Percentiles rank a stretch among this genome's conserved stretches.
Evolutionary conservation across 1,284 basidiomycete species (phyloP).

Genomic region (Moesziomyces globuligerus): DNA sequence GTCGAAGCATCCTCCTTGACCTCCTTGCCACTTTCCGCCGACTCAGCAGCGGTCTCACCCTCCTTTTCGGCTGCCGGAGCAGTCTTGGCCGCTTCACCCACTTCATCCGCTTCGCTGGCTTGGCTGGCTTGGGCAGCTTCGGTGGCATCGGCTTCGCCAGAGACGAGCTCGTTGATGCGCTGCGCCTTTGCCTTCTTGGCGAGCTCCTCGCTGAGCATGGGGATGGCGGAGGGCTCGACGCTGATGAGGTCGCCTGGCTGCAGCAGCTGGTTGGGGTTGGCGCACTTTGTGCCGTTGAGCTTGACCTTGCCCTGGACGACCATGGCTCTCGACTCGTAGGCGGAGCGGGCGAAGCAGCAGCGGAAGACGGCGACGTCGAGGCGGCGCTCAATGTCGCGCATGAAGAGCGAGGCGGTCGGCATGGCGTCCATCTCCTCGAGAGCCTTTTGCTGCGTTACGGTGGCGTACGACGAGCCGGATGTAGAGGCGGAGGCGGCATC

Average conservation of each 20-base stretch:
- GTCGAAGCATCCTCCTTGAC: conserved; percentile 1
- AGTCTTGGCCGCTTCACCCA: conserved; percentile 5
- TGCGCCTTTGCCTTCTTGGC: conserved; percentile 46
- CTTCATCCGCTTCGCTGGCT: conserved; percentile 1
- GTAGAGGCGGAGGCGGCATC: conserved; percentile 7
- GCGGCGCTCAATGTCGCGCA: conserved; percentile 80
- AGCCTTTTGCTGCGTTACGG: conserved; percentile 34
- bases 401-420: conserved; percentile 60
- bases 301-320: conserved; percentile 87
- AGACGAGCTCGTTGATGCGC: conserved; percentile 33
- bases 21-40: conserved; percentile 2
- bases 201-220: conserved; percentile 71
- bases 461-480: conserved; percentile 10
- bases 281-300: conserved; percentile 85
- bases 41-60: conserved; percentile 2
- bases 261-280: conserved; percentile 86
- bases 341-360: conserved; percentile 86
- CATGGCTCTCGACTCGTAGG: conserved; percentile 86
- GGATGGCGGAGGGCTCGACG: conserved; percentile 83
- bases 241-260: conserved; percentile 94
- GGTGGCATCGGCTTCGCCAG: conserved; percentile 46
- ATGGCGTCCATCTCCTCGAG: conserved; percentile 47
- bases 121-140: conserved; percentile 10
- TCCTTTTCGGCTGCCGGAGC: conserved; percentile 10
- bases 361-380: conserved; percentile 93